Evolutionary conservation across 345 rosid species (phyloP), one percentile per base, ranked within the genome.

Genomic region (Aquilaria sinensis): DNA sequence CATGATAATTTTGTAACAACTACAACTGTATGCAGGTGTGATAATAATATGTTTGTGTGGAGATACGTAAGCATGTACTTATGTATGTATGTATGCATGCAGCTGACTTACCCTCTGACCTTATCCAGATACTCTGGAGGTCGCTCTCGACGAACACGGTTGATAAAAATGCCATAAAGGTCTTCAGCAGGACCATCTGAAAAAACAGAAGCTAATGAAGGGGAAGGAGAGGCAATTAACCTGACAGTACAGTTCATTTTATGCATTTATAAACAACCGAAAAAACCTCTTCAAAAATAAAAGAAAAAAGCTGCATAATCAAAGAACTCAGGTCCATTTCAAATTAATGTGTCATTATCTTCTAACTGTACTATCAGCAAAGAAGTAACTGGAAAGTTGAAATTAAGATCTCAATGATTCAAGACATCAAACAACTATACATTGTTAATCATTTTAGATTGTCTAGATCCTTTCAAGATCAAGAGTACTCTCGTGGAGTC

Each of bases 121-220:
- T 74, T 86, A 6, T 85, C 96, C 74, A 85, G 71, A 50, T 72
- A 75, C 68, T 92, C 98, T 0, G 88, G 88, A 4, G 89, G 88
- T 10, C 93, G 85, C 47, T 92, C 96, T 52, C 87, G 62, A 62
- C 93, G 93, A 69, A 92, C 81, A 56, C 85, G 69, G 61, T 87
- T 87, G 78, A 92, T 83, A 71, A 89, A 89, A 72, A 89, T 83
- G 57, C 98, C 98, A 73, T 87, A 89, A 62, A 92, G 92, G 81
- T 92, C 98, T 74, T 92, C 96, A 31, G 98, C 93, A 73, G 96
- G 96, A 41, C 96, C 96, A 75, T 89, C 96, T 92, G 48, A 62
- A 50, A 67, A 61, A 53, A 31, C 14, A 12, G 9, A 52, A 63
- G 23, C 43, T 4, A 9, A 37, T 37, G 43, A 37, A 37, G 43